A percentile compares a stretch with the other conserved stretches of the same genome.
Conservation (phyloP, 2,329 filamentous ascomycete species). For the Sporothrix sp. region DNA sequence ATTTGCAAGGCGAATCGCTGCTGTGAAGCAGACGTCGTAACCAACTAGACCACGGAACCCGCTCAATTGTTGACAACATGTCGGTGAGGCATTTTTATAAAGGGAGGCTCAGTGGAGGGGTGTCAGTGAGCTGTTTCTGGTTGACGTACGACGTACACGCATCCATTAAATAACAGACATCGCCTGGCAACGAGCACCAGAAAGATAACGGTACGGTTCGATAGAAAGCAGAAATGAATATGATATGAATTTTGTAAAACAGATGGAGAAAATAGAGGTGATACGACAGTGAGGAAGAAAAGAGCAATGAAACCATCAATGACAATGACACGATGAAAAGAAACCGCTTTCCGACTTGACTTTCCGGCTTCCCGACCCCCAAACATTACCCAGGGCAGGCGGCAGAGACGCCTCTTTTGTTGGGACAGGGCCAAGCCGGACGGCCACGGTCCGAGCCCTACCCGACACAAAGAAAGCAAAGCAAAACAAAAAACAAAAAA, state of each 20-base stretch:
- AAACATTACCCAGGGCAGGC: slow-evolving; percentile 3
- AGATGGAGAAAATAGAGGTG: slow-evolving; percentile 2
- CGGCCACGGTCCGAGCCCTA: too few relatives aligned
- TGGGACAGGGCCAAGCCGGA: too few relatives aligned
- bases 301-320: not conserved
- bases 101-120: not conserved
- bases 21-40: slow-evolving; percentile 22
- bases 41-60: slow-evolving; percentile 22
- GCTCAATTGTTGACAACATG: not conserved
- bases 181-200: too few relatives aligned
- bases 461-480: too few relatives aligned
- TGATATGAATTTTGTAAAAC: slow-evolving; percentile 1
- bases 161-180: too few relatives aligned
- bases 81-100: not conserved
- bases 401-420: not conserved
- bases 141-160: too few relatives aligned
- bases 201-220: too few relatives aligned
- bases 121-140: too few relatives aligned
- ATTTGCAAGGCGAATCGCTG: slow-evolving; percentile 4
- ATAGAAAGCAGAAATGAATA: not conserved
- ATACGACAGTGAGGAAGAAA: slow-evolving; percentile 1
- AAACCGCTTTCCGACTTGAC: slow-evolving; percentile 1
- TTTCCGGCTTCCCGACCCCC: too few relatives aligned
- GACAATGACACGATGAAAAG: too few relatives aligned
- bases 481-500: not conserved